These are phyloP conservation scores for Halenospora varia DNA, from an alignment of 495 filamentous ascomycete species.

Conservation along the genomic window DNA sequence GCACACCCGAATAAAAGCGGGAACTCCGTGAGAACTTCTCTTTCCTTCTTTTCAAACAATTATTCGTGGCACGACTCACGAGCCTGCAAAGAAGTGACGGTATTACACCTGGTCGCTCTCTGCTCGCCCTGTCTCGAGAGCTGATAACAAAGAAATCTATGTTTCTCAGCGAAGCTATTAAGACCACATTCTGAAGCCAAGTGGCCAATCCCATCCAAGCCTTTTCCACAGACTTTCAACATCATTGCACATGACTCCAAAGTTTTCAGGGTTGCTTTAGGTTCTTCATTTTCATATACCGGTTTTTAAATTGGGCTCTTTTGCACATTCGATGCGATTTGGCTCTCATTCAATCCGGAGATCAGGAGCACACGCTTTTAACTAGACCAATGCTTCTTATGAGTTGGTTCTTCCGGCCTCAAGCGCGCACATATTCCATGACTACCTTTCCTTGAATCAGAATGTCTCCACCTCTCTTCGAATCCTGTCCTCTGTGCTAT, in stretches of 20 bases:
- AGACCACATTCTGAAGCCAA: no score
- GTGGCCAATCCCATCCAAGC: not conserved
- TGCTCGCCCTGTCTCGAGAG: not conserved
- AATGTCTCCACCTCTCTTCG: not conserved
- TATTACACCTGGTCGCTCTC: no score
- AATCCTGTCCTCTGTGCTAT: no score
- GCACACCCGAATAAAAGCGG: no score
- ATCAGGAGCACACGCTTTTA: conserved; percentile 25
- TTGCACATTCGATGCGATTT: conserved; percentile 37
- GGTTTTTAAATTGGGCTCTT: conserved; percentile 50
- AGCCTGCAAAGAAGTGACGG: no score
- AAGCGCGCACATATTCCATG: conserved; percentile 21
- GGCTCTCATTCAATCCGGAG: conserved; percentile 50
- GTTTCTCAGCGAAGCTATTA: not conserved
- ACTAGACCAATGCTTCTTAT: conserved; percentile 19
- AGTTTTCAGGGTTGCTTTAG: not conserved
- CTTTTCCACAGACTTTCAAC: no score
- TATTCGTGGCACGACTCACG: not conserved
- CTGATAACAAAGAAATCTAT: not conserved
- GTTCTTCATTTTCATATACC: conserved; percentile 10
- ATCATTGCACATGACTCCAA: no score
- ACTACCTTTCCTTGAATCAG: no score
- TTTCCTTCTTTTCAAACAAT: not conserved
- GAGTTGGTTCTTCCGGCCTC: conserved; percentile 20
- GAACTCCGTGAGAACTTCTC: not conserved